phyloP scores from a whole-genome alignment of 129 eudicot genomes.

The Lactuca saligna region DNA sequence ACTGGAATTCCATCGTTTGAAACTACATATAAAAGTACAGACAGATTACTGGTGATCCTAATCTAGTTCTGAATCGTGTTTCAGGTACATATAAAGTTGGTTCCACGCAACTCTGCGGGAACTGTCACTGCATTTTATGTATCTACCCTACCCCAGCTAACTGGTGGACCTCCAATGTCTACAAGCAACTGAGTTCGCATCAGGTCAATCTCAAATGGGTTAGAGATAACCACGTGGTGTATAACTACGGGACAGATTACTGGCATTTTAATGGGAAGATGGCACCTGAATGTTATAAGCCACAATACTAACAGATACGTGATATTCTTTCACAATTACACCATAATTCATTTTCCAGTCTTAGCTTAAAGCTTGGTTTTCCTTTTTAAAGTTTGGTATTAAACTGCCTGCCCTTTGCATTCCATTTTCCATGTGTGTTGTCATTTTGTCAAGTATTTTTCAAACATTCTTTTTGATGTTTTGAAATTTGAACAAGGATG shows the following conservation, averaged over 20 bases:
- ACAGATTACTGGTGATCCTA: conserved; percentile 47
- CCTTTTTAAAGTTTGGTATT: not conserved
- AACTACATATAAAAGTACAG: no score
- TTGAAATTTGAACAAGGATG: no score
- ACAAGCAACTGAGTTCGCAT: conserved; percentile 34
- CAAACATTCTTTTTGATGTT: no score
- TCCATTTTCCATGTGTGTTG: no score
- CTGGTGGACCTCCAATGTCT: conserved; percentile 49
- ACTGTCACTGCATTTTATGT: conserved; percentile 75
- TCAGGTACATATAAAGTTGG: conserved; percentile 63
- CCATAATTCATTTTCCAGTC: not conserved
- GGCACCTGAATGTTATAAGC: conserved; percentile 56
- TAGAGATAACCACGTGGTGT: conserved; percentile 50
- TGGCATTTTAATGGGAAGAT: conserved; percentile 42
- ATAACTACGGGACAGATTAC: conserved; percentile 52
- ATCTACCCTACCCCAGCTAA: conserved; percentile 33
- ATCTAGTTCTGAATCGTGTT: conserved; percentile 44
- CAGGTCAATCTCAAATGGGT: conserved; percentile 41
- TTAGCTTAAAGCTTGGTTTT: not conserved
- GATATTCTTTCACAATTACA: not conserved
- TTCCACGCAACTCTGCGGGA: conserved; percentile 66
- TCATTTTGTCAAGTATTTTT: no score
- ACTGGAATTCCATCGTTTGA: no score
- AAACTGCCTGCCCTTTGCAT: no score
- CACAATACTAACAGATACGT: conserved; percentile 34